Percentiles rank a stretch among this genome's conserved stretches.
Conservation (phyloP, 768 basidiomycete species). For the Panus rudis region DNA sequence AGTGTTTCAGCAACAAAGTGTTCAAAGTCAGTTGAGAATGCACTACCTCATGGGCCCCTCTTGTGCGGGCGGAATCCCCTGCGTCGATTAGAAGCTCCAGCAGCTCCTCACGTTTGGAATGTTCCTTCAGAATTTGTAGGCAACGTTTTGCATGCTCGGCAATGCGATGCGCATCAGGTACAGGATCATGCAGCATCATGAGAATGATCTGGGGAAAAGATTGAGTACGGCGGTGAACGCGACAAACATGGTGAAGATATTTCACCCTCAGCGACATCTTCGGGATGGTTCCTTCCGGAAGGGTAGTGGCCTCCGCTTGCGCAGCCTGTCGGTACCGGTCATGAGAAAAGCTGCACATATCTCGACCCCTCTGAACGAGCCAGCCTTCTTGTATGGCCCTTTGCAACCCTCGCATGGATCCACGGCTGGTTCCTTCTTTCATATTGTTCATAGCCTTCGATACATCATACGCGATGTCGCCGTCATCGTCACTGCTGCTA, state of each 20-base stretch:
- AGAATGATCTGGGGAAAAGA: constrained; percentile 46
- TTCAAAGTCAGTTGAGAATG: neutral
- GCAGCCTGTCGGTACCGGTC: constrained; percentile 72
- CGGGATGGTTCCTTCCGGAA: constrained; percentile 42
- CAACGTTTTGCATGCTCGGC: constrained; percentile 70
- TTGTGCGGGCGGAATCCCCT: constrained; percentile 62
- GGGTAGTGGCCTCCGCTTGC: constrained; percentile 46
- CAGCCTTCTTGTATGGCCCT: constrained; percentile 64
- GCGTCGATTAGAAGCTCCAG: constrained; percentile 58
- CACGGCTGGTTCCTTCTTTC: constrained; percentile 39
- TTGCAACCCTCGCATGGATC: constrained; percentile 64
- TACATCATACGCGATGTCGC: constrained; percentile 42
- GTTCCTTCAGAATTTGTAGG: constrained; percentile 51
- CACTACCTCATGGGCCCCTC: constrained; percentile 68
- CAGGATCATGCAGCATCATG: constrained; percentile 61
- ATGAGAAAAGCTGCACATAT: constrained; percentile 73
- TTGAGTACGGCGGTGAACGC: neutral
- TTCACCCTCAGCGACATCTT: constrained; percentile 67
- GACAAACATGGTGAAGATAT: neutral
- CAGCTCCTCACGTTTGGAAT: constrained; percentile 54
- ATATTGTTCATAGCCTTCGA: constrained; percentile 44
- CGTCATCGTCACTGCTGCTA: constrained; percentile 31
- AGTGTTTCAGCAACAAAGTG: neutral
- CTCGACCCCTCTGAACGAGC: constrained; percentile 63
- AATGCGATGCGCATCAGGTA: constrained; percentile 59